Conservation (phyloP, 2,329 filamentous ascomycete species). For the Colletotrichum kahawae region DNA sequence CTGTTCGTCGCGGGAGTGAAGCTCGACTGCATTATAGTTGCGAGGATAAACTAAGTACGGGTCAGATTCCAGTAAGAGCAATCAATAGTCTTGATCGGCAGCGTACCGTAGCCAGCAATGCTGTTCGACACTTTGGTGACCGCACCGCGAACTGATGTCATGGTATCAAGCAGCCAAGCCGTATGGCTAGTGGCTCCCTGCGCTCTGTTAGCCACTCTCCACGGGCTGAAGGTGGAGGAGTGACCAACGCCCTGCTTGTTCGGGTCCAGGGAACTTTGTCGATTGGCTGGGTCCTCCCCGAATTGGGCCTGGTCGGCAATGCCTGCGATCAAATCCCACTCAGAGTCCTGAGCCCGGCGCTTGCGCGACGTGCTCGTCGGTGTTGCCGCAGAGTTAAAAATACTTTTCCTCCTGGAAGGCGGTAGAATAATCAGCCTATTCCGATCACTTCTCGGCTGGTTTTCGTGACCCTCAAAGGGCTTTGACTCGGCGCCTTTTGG, state of each 20-base stretch:
- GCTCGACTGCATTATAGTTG: not conserved
- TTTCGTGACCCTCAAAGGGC: not conserved
- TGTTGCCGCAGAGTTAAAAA: not conserved
- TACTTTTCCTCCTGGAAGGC: not conserved
- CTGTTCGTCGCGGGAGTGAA: not conserved
- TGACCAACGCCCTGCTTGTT: not conserved
- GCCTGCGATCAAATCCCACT: conserved; percentile 34
- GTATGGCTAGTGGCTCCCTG: not conserved
- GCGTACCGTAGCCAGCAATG: conserved; percentile 16
- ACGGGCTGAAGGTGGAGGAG: not conserved
- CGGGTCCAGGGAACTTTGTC: not conserved
- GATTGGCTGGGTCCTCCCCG: not conserved
- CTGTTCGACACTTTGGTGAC: conserved; percentile 17
- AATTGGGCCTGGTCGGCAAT: not conserved
- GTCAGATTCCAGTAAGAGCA: not conserved
- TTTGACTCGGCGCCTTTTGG: not conserved
- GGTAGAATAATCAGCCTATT: not conserved
- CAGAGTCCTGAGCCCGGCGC: conserved; percentile 32
- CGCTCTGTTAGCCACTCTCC: not conserved
- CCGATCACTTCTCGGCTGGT: not conserved
- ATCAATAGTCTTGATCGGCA: not conserved
- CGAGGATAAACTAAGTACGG: not conserved
- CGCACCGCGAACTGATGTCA: conserved; percentile 20
- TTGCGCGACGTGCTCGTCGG: conserved; percentile 25
- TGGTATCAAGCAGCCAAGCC: conserved; percentile 13